Evolutionary conservation across 2,329 filamentous ascomycete species (phyloP).

Genomic region (Hortaea werneckii): DNA sequence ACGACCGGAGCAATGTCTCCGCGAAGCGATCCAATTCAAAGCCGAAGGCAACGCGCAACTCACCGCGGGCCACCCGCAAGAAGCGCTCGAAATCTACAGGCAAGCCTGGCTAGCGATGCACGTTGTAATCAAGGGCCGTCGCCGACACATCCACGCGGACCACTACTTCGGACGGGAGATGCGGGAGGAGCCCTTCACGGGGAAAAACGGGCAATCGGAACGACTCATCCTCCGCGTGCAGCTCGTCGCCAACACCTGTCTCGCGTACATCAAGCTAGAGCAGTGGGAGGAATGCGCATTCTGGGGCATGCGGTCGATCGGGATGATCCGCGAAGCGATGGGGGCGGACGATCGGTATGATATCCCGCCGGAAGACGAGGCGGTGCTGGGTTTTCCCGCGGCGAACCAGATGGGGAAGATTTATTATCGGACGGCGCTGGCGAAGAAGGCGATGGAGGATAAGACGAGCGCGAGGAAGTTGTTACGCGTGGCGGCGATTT

Average conservation of each 20-base stretch:
- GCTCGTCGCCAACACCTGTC: slow-evolving; percentile 42
- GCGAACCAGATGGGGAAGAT: slow-evolving; percentile 39
- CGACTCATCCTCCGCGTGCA: slow-evolving; percentile 41
- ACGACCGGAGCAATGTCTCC: slow-evolving; percentile 35
- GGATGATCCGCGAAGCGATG: slow-evolving; percentile 37
- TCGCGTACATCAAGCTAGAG: slow-evolving; percentile 37
- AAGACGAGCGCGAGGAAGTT: slow-evolving; percentile 27
- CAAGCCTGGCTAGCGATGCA: slow-evolving; percentile 44
- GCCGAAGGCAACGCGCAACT: slow-evolving; percentile 37
- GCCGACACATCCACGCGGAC: slow-evolving; percentile 41
- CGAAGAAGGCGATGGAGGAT: slow-evolving; percentile 30
- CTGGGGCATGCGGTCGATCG: slow-evolving; percentile 46
- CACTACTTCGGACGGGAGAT: slow-evolving; percentile 38
- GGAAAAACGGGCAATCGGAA: slow-evolving; percentile 39
- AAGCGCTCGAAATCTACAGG: slow-evolving; percentile 36
- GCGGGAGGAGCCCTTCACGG: slow-evolving; percentile 29
- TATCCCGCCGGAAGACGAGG: slow-evolving; percentile 34
- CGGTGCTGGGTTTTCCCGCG: slow-evolving; percentile 35
- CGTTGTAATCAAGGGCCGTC: slow-evolving; percentile 38
- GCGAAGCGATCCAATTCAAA: slow-evolving; percentile 35
- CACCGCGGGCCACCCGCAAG: slow-evolving; percentile 23
- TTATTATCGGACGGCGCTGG: slow-evolving; percentile 40
- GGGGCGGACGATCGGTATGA: slow-evolving; percentile 37
- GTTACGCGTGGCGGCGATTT: slow-evolving; percentile 26
- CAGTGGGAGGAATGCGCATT: slow-evolving; percentile 37